Base-by-base conservation (phyloP, 225 moss, liverwort and hornwort species). In the Takakia lepidozioides region DNA sequence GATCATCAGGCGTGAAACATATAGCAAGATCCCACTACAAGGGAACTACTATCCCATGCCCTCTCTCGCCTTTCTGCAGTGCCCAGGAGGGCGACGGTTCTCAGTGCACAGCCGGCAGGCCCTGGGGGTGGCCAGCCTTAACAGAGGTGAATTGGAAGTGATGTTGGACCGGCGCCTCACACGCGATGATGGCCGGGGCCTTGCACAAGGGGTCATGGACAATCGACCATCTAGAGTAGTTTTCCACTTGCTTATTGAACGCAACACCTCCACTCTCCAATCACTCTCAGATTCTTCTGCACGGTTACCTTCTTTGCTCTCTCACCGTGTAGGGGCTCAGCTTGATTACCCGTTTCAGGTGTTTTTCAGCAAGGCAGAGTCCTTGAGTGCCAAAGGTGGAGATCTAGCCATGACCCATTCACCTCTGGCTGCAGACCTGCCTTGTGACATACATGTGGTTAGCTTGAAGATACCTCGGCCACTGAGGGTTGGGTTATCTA, bases 1-100 rank as follows among this genome's bases (percentile, higher is more conserved):
- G 43, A 98, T 68, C 0, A 85, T 81, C 52, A 70, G 83, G 48
- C 91, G 98, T 13, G 74, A 98, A 60, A 98, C 78, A 1, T 83
- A 85, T 38, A 66, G 70, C 24, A 98, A 98, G 63, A 83, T 98
- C 45, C 98, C 98, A 5, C 43, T 91, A 28, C 91, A 98, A 59
- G 98, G 86, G n/a, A 98, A 98, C 63, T 98, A 83, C 56, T 98
- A 98, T 59, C 98, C 98, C 5, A 98, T 98, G 98, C 87, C 98
- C 5, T 74, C 87, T 10, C 55, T 88, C 22, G 87, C 98, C 22
- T 98, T 91, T 56, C 59, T 98, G 64, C 98, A 98, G 66, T 98
- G 91, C 61, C 87, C 91, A 10, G 75, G 71, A 27, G 98, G 91
- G 29, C 61, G 91, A 48, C 91, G 98, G 0, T 83, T 98, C 68